Evolutionary conservation across 2,329 filamentous ascomycete species (phyloP), one percentile per base, ranked within the genome.

Genomic region (Curvularia eragrostidis): DNA sequence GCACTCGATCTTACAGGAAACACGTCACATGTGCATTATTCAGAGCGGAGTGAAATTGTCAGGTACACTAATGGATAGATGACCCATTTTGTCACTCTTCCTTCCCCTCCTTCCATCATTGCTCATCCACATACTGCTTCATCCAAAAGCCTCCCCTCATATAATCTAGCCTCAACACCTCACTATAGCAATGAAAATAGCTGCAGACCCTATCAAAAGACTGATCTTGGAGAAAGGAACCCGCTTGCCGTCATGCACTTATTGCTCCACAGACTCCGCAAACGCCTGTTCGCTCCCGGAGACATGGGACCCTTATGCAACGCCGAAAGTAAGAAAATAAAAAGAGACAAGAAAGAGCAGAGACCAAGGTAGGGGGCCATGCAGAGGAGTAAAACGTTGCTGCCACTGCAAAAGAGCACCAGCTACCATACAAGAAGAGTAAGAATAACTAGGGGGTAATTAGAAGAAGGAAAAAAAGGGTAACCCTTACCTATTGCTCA

Each of bases 221-320:
- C 24, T 24, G 26, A 34, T 21, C 23, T 6, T 18, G 21, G 21
- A 39, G 46, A 41, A 42, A 54, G 12, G 51, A 48, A 52, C 38
- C 49, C 54, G 39, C 30, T 57, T 53, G 38, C 54, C 44, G 36
- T 52, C 54, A 57, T 57, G 44, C 54, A 57, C 21, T 54, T 24
- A 23, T 48, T 41, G 26, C 44, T 42, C 49, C 38, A 38, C 9
- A 46, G 19, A 57, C 49, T 48, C 49, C 54, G 21, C 18, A 44
- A 53, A 51, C 49, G 44, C 49, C 41, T 41, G 38, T 34, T 52
- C 48, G 58, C 52, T 50, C 48, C 53, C 13, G 50, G 54, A 58
- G 53, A 38, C 34, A 13, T 52, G 52, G 49, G 42, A 61, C 48
- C 52, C 51, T 61, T 61, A 58, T 61, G 54, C 46, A 61, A 61